Conservation (phyloP, 1,139 yeast genomes). For the Eremothecium gossypii region DNA sequence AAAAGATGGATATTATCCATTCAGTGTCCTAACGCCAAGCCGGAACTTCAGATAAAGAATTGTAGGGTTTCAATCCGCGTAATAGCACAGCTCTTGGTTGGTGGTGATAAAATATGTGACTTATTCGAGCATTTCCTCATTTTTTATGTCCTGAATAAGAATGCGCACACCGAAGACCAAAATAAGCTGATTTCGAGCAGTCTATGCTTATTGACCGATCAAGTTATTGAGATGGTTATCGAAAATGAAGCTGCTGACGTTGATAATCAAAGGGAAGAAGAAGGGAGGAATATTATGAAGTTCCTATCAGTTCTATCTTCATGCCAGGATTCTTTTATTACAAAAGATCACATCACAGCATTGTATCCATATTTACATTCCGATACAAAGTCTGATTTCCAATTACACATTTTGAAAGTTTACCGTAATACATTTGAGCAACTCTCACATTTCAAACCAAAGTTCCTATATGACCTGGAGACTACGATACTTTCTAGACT, state of each 20-base stretch:
- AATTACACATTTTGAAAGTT: slow-evolving; percentile 43
- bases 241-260: slow-evolving; percentile 25
- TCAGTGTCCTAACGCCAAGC: slow-evolving; percentile 7
- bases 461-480: slow-evolving; percentile 45
- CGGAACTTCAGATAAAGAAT: slow-evolving; percentile 14
- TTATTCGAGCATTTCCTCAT: slow-evolving; percentile 39
- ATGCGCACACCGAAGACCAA: slow-evolving; percentile 17
- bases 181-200: slow-evolving; percentile 17
- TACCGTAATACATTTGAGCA: slow-evolving; percentile 42
- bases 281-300: slow-evolving; percentile 28
- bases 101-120: slow-evolving; percentile 33
- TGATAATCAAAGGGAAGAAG: slow-evolving; percentile 27
- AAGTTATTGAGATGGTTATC: slow-evolving; percentile 26
- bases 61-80: slow-evolving; percentile 25
- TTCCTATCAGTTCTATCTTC: slow-evolving; percentile 47
- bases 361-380: slow-evolving; percentile 48
- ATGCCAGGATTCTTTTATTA: slow-evolving; percentile 41
- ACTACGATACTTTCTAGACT: slow-evolving; percentile 42
- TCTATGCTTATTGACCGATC: slow-evolving; percentile 22
- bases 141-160: slow-evolving; percentile 33
- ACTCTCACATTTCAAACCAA: slow-evolving; percentile 39
- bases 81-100: slow-evolving; percentile 34
- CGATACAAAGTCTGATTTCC: slow-evolving; percentile 36
- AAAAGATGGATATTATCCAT: slow-evolving; percentile 39
- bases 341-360: slow-evolving; percentile 55